Evolutionary conservation across 805 yeast genomes (phyloP), one percentile per base, ranked within the genome.

Genomic region (Starmerella kuoi): DNA sequence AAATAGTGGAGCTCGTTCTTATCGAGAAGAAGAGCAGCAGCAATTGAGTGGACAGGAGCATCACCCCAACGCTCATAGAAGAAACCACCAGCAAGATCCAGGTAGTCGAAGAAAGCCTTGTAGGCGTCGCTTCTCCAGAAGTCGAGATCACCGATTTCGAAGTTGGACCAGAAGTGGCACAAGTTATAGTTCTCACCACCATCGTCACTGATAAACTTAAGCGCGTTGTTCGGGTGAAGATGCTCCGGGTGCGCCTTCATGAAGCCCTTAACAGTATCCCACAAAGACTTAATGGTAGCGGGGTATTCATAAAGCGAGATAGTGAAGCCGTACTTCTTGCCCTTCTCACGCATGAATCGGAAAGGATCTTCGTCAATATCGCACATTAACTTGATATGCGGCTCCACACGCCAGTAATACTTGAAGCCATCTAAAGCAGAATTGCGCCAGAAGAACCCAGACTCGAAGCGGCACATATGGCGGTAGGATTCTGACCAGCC

Each of bases 391-490:
- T 73, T 71, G 53, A 78, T 74, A 52, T 73, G 79, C 12, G 95
- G 95, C 63, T 86, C 95, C 28, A 86, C 87, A 61, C 94, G 76
- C 95, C 95, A 86, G 68, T 83, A 84, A 72, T 79, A 85, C 55
- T 79, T 82, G 69, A 78, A 86, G 21, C 76, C 73, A 46, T 67
- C 63, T 61, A 85, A 56, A 38, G 76, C 62, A 39, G 72, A 73
- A 57, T 82, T 84, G 59, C 79, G 69, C 72, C 76, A 84, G 66
- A 84, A 80, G 59, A 79, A 79, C 0, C 94, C 94, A 15, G 86
- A 74, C 61, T 81, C 86, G 62, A 73, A 85, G 51, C 95, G 73
- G 62, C 94, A 85, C 94, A 86, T 82, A 63, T 82, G 88, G 57
- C 94, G 75, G 64, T 84, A 85, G 15, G 86, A 69, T 48, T 72